These are phyloP conservation scores for Candida insectalens DNA, from an alignment of 805 yeast genomes.

Conservation along the genomic window DNA sequence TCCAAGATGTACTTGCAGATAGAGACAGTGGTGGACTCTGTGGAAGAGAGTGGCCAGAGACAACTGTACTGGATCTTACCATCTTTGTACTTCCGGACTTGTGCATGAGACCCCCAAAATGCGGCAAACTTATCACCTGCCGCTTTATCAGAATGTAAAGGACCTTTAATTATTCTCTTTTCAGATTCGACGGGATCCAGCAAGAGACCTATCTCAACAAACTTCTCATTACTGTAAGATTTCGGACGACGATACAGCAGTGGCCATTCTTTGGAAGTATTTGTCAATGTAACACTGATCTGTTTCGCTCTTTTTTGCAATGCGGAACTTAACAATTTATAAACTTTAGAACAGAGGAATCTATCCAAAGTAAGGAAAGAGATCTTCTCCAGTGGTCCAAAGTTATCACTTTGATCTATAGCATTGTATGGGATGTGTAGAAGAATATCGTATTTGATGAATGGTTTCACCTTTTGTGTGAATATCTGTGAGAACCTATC, in stretches of 20 bases:
- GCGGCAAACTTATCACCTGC: constrained; percentile 57
- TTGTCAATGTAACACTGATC: constrained; percentile 22
- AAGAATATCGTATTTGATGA: constrained; percentile 58
- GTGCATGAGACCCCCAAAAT: constrained; percentile 86
- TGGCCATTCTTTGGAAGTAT: constrained; percentile 23
- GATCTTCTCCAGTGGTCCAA: constrained; percentile 64
- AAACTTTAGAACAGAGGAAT: constrained; percentile 51
- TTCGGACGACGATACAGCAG: constrained; percentile 46
- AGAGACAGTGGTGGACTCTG: constrained; percentile 53
- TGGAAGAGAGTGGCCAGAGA: constrained; percentile 59
- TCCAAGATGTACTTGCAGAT: constrained; percentile 57
- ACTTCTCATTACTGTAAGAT: constrained; percentile 17
- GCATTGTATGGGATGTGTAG: constrained; percentile 42
- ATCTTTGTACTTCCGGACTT: constrained; percentile 86
- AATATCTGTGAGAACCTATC: constrained; percentile 80
- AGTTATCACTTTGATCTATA: constrained; percentile 32
- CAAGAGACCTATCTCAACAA: constrained; percentile 49
- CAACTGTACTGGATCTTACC: constrained; percentile 88
- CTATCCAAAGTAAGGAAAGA: constrained; percentile 62
- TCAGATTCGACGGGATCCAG: constrained; percentile 69
- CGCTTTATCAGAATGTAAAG: constrained; percentile 49
- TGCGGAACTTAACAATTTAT: constrained; percentile 46
- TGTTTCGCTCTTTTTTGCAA: constrained; percentile 39
- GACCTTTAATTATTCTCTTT: constrained; percentile 81
- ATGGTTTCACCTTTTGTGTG: constrained; percentile 45